Base-by-base conservation (phyloP, 331 rosid genomes). In the Pyracantha coccinea region DNA sequence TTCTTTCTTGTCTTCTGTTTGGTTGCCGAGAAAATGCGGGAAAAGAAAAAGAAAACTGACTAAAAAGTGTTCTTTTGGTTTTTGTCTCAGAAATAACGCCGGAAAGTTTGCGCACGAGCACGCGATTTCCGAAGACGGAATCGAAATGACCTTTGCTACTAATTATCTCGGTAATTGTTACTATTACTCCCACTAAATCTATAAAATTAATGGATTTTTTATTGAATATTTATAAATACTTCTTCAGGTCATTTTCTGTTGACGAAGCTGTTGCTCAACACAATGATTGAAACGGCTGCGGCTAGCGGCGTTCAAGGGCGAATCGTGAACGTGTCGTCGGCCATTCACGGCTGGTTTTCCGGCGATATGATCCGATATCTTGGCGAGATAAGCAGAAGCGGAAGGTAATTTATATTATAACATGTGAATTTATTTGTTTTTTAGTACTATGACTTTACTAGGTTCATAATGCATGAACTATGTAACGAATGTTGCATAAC, bases 101-200 rank as follows among this genome's bases (percentile, higher is more conserved):
- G 99, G 99, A 1, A 95, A 86, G 67, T 92, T 95, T 53, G 87
- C 99, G 6, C 89, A 90, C 6, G 82, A 84, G 32, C 92, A 90
- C 24, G 91, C 90, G 2, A 68, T 95, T n/a, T 83, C 97, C 1
- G 93, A 90, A 25, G 99, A 95, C 75, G 99, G 99, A 75, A 75
- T 92, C 70, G 99, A 95, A 71, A 90, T 90, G 91, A 89, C 99
- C 75, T 92, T 95, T 28, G 97, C 96, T 29, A 95, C 99, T 27
- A 95, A 95, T 77, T 92, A 89, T 77, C 75, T 95, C 11, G 99
- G 99, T 89, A 33, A 41, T 38, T 29, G 19, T 13, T 31, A 21
- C 5, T 3, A 8, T 2, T 16, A 3, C 33, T 23, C 38, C 21
- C 33, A 4, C 73, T 25, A 50, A 44, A 7, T 0, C 33, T 41